Base-by-base conservation (phyloP, 139 green algal species). In the Asterochloris erici region DNA sequence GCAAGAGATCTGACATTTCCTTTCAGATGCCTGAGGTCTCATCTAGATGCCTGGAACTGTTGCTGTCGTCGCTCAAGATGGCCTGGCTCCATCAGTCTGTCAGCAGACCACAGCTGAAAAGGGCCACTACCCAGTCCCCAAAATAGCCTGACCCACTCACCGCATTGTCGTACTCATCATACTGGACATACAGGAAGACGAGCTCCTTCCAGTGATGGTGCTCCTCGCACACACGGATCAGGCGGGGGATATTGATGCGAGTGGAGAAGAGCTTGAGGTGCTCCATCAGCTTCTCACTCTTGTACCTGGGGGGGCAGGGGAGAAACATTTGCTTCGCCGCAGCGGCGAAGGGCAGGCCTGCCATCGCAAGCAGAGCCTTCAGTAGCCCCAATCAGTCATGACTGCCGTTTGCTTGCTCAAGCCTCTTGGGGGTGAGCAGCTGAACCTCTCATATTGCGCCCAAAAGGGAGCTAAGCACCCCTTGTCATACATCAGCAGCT, bases 91-190 rank as follows among this genome's bases (percentile, higher is more conserved):
- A n/a, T n/a, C n/a, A n/a, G n/a, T n/a, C n/a, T 73, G 68, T 10
- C n/a, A 24, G 24, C 63, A 82, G 78, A 82, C 78, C n/a, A 82
- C 16, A 12, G 78, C 38, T 54, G 6, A 54, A 54, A 54, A 6
- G 6, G 38, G 38, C 38, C 38, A 54, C 38, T 54, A 54, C 4
- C 38, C 38, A 2, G 38, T 54, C 38, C 38, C 38, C 38, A 81
- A 81, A 24, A 93, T 54, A 6, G 38, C 38, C 38, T 54, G 38
- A 54, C 38, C 38, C 6, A 54, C 38, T 54, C 38, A 54, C 91
- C 0, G 97, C 97, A 87, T 99, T 99, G 93, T 99, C 97, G 81
- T 97, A 98, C 93, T 99, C 97, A 82, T 99, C 97, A 82, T 99
- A 99, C 73, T 91, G 84, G 23, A 97, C 90, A 88, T 99, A 99